A percentile compares a stretch with the other conserved stretches of the same genome.
Conservation (phyloP, 2,329 filamentous ascomycete genomes). For the Aspergillus ustus region DNA sequence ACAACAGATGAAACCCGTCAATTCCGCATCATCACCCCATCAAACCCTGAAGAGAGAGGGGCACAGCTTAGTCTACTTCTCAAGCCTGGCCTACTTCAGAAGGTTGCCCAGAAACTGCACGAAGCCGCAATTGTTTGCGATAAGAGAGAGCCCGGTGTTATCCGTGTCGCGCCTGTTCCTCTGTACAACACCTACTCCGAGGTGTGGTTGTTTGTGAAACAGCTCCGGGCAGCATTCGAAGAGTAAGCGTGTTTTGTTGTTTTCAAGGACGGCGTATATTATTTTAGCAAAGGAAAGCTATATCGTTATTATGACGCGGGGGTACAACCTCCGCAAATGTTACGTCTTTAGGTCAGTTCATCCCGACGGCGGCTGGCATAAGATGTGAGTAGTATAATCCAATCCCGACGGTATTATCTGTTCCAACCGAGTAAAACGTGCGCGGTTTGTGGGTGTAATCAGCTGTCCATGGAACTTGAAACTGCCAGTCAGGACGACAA, state of each 20-base stretch:
- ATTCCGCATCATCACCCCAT: slow-evolving; percentile 70
- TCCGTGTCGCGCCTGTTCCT: slow-evolving; percentile 79
- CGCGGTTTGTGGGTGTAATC: background rate
- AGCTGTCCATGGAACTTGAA: background rate
- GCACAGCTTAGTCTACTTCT: slow-evolving; percentile 78
- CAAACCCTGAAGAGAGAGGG: slow-evolving; percentile 68
- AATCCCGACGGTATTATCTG: background rate
- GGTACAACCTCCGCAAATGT: background rate
- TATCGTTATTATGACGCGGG: background rate
- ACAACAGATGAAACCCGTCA: slow-evolving; percentile 42
- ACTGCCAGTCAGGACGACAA: background rate
- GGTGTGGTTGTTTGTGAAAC: slow-evolving; percentile 61
- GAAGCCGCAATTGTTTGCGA: slow-evolving; percentile 77
- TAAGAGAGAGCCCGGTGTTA: slow-evolving; percentile 80
- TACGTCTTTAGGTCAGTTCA: background rate
- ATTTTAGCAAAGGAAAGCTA: background rate
- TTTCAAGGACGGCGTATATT: background rate
- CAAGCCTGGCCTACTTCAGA: slow-evolving; percentile 71
- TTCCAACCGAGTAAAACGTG: background rate
- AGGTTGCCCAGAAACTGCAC: slow-evolving; percentile 66
- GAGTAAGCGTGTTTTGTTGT: slow-evolving; percentile 3
- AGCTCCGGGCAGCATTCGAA: slow-evolving; percentile 37
- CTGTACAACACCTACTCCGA: slow-evolving; percentile 82
- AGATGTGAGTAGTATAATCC: background rate
- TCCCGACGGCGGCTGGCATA: background rate